These are phyloP conservation scores for Plasmodium berghei DNA, from an alignment of 169 alveolate species.

Conservation along the genomic window DNA sequence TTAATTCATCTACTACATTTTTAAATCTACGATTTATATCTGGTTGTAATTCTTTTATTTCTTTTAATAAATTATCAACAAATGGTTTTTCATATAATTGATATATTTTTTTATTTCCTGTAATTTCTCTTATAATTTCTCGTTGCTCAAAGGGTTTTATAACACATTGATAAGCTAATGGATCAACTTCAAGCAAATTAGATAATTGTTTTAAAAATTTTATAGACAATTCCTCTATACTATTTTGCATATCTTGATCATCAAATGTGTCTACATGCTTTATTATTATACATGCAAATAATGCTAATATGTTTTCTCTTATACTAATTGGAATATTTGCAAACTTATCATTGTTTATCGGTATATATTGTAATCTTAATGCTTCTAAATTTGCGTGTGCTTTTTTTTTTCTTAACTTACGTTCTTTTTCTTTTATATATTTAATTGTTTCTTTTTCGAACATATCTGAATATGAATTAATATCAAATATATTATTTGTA, in stretches of 20 bases:
- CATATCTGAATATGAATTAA: constrained; percentile 7
- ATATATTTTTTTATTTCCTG: constrained; percentile 55
- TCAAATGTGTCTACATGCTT: constrained; percentile 69
- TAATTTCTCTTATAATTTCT: constrained; percentile 42
- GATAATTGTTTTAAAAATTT: constrained; percentile 48
- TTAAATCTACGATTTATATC: constrained; percentile 32
- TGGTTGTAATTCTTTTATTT: constrained; percentile 42
- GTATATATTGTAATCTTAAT: constrained; percentile 66
- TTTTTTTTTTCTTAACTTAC: constrained; percentile 38
- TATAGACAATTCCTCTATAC: constrained; percentile 53
- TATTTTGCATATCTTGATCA: constrained; percentile 52
- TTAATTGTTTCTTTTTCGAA: constrained; percentile 52
- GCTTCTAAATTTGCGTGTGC: constrained; percentile 73
- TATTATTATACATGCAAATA: constrained; percentile 68
- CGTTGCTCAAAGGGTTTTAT: constrained; percentile 61
- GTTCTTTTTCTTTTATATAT: constrained; percentile 48
- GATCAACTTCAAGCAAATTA: constrained; percentile 45
- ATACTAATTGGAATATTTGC: constrained; percentile 40
- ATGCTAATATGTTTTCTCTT: constrained; percentile 66
- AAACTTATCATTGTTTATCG: constrained; percentile 69
- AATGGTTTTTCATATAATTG: constrained; percentile 60
- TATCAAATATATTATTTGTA: constrained; percentile 4
- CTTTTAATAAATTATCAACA: constrained; percentile 53
- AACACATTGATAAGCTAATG: constrained; percentile 60
- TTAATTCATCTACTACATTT: constrained; percentile 68